Percentiles rank a stretch among this genome's conserved stretches.
These are phyloP conservation scores for Lachancea waltii DNA, from an alignment of 805 yeast genomes.

Conservation along the genomic window DNA sequence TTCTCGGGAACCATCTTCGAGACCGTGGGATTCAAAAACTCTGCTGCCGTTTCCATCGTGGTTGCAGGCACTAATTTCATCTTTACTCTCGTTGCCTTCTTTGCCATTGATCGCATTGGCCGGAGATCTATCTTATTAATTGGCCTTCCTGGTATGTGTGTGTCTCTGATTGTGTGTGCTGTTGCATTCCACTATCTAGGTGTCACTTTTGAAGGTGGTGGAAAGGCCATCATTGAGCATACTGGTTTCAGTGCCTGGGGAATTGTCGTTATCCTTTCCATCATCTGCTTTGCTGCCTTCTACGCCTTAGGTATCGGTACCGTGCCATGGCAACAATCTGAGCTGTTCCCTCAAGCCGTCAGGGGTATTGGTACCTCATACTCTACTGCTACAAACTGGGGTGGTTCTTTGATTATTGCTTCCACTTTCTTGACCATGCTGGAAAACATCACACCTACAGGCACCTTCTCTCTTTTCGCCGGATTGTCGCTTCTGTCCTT, in stretches of 20 bases:
- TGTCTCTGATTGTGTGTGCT: constrained; percentile 71
- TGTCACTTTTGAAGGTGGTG: constrained; percentile 46
- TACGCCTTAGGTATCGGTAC: constrained; percentile 95
- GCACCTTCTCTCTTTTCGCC: constrained; percentile 88
- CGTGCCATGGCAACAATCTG: constrained; percentile 98
- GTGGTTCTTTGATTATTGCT: constrained; percentile 86
- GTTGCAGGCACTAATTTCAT: constrained; percentile 92
- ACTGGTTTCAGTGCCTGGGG: constrained; percentile 77
- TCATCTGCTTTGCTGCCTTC: constrained; percentile 81
- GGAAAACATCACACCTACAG: constrained; percentile 87
- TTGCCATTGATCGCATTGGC: constrained; percentile 81
- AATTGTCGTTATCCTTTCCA: constrained; percentile 72
- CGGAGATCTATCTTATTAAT: constrained; percentile 73
- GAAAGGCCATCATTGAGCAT: constrained; percentile 36
- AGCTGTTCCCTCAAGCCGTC: constrained; percentile 87
- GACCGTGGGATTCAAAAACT: constrained; percentile 78
- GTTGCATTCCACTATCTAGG: constrained; percentile 86
- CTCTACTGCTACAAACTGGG: constrained; percentile 93
- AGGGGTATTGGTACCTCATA: constrained; percentile 88
- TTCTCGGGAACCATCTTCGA: constrained; percentile 89
- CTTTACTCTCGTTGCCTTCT: constrained; percentile 78
- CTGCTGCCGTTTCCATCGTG: constrained; percentile 92
- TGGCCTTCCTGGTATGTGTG: constrained; percentile 82
- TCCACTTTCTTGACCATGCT: constrained; percentile 92
- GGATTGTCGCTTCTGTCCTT: constrained; percentile 68